phyloP scores from a whole-genome alignment of 345 rosid species.

The Orychophragmus violaceus region DNA sequence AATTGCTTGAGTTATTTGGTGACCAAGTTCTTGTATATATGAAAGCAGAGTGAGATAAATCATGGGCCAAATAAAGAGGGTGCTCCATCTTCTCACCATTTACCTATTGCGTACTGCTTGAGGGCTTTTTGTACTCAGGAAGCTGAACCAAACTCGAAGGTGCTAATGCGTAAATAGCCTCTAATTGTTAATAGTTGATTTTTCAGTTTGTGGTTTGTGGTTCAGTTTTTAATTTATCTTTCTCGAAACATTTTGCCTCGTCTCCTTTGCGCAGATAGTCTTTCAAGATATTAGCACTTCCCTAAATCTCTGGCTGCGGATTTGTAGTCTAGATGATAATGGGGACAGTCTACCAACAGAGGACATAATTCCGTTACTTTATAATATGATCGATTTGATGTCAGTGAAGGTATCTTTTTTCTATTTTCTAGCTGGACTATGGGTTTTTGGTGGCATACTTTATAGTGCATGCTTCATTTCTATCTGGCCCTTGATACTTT shows the following conservation, averaged over 20 bases:
- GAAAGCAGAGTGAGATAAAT: conserved; percentile 35
- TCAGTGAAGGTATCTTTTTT: conserved; percentile 58
- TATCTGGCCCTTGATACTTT: conserved; percentile 6
- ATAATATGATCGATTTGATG: conserved; percentile 57
- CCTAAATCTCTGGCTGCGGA: conserved; percentile 50
- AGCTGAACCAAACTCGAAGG: conserved; percentile 80
- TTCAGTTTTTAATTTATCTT: conserved; percentile 2
- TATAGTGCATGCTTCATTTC: neutral
- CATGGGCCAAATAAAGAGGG: conserved; percentile 18
- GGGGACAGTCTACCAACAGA: conserved; percentile 33
- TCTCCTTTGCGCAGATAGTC: conserved; percentile 42
- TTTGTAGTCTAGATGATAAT: conserved; percentile 29
- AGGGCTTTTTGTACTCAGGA: conserved; percentile 71
- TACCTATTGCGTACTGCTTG: conserved; percentile 66
- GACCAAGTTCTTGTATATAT: conserved; percentile 12
- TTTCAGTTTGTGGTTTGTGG: conserved; percentile 12
- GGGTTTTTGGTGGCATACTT: neutral
- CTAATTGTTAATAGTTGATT: conserved; percentile 4
- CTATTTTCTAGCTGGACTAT: conserved; percentile 8
- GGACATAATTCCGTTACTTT: conserved; percentile 46
- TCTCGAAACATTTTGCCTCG: conserved; percentile 18
- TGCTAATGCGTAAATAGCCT: conserved; percentile 37
- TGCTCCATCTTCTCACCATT: conserved; percentile 34
- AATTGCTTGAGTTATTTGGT: conserved; percentile 4
- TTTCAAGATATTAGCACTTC: conserved; percentile 57